These are phyloP conservation scores for Zygnema circumcarinatum DNA, from an alignment of 139 green algal species.

Conservation along the genomic window DNA sequence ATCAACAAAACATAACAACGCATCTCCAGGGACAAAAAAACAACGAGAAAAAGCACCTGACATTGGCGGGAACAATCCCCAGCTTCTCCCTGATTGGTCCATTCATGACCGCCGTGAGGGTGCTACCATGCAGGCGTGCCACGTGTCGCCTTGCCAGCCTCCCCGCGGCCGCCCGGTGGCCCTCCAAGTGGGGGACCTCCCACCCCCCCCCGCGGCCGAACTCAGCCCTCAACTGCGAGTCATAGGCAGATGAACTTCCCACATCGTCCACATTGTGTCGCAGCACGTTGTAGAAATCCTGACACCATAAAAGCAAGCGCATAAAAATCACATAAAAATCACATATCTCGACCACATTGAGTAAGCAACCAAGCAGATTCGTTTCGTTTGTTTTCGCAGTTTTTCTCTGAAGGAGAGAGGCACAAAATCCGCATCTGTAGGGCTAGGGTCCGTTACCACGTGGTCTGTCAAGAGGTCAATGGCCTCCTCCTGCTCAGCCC, in stretches of 20 bases:
- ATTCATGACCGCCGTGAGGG: slow-evolving; percentile 13
- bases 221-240: not conserved
- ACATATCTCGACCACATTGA: not conserved
- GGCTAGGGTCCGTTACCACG: not conserved
- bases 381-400: not conserved
- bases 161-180: not conserved
- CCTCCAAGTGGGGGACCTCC: not conserved
- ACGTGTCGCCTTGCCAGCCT: slow-evolving; percentile 7
- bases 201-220: not conserved
- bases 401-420: not conserved
- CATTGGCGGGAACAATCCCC: slow-evolving; percentile 23
- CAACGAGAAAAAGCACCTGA: slow-evolving; percentile 10
- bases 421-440: not conserved
- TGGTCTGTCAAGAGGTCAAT: slow-evolving; percentile 5
- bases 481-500: not conserved
- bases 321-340: not conserved
- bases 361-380: not conserved
- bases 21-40: too few species aligned
- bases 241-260: not conserved
- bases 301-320: not conserved
- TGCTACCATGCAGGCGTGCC: not conserved
- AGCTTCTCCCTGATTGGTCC: slow-evolving; percentile 36
- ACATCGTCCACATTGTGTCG: slow-evolving; percentile 1
- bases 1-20: too few species aligned
- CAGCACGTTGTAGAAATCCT: slow-evolving; percentile 30